These are phyloP conservation scores for Porosira glacialis DNA, from an alignment of 352 stramenopile genomes.

Conservation along the genomic window DNA sequence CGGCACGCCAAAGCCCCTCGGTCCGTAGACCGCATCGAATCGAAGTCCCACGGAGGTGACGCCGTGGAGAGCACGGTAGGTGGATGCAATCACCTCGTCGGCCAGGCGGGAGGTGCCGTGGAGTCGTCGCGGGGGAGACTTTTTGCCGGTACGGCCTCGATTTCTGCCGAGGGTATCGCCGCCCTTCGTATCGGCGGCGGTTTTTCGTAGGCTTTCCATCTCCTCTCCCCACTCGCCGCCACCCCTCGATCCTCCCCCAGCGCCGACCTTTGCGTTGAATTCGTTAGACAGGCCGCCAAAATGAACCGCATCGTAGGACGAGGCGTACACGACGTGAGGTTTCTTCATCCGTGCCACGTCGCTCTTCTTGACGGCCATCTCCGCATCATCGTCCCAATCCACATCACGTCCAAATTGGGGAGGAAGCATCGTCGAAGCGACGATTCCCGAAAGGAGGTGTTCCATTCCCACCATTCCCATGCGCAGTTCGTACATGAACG, in stretches of 20 bases:
- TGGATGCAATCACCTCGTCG: slow-evolving; percentile 56
- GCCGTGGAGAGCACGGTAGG: slow-evolving; percentile 43
- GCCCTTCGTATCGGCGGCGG: neutral
- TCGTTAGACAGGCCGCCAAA: too few relatives aligned
- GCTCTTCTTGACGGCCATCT: too few relatives aligned
- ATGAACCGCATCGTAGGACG: too few relatives aligned
- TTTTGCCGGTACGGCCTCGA: too few relatives aligned
- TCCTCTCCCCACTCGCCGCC: slow-evolving; percentile 33
- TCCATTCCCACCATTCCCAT: slow-evolving; percentile 52
- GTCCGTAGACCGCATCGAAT: slow-evolving; percentile 35
- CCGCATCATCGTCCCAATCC: too few relatives aligned
- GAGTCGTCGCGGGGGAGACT: slow-evolving; percentile 15
- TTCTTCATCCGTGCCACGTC: too few relatives aligned
- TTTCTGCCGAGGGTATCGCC: too few relatives aligned
- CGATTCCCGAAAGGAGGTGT: slow-evolving; percentile 42
- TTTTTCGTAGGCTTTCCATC: slow-evolving; percentile 4
- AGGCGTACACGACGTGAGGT: slow-evolving; percentile 46
- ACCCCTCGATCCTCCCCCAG: too few relatives aligned
- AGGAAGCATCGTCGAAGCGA: neutral
- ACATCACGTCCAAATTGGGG: too few relatives aligned
- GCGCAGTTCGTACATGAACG: slow-evolving; percentile 49
- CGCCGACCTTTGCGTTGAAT: too few relatives aligned
- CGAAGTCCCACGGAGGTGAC: slow-evolving; percentile 46
- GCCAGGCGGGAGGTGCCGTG: slow-evolving; percentile 40
- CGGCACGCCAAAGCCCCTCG: too few relatives aligned